Base-by-base conservation (phyloP, 441 rosid species). In the Populus tomentosa region DNA sequence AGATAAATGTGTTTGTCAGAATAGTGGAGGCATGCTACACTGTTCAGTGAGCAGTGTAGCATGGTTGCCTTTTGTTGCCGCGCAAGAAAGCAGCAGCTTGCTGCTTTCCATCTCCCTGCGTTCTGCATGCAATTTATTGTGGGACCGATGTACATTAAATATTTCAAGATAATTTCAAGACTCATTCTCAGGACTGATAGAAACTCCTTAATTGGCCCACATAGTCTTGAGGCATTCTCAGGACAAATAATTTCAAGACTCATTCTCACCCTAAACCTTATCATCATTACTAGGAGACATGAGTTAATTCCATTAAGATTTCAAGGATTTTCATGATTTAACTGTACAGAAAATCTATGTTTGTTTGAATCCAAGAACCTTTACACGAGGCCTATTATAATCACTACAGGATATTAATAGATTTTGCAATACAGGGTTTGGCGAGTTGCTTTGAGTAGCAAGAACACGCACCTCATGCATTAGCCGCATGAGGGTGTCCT, bases 401-500 rank as follows among this genome's bases (percentile, higher is more conserved):
- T 24, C 24, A 24, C 24, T 24, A 24, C 24, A 24, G 1, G 24
- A 24, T 74, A 79, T 71, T 74, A 90, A 77, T 23, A 94, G 75
- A 82, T 85, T 91, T 76, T 82, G 85, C 79, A 92, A 75, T 74
- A 84, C 78, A 10, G 80, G 73, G 68, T 80, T 79, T 5, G 85
- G 75, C 3, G 76, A 38, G 69, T 75, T 79, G 32, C 77, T 74
- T 78, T 71, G 70, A 36, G 81, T 74, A 62, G 85, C 13, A 33
- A 80, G 77, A 38, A 70, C 64, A 69, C 78, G 78, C 30, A 81
- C 80, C 69, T 88, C 87, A 5, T 86, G 81, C 73, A 86, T 70
- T 67, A 96, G 70, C 73, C 79, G 80, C 20, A 85, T 35, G 5
- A 92, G 83, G 3, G 83, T 80, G 23, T 89, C 97, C 80, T 80